A percentile compares a stretch with the other conserved stretches of the same genome.
Evolutionary conservation across 2,329 filamentous ascomycete genomes (phyloP).

Genomic region (Orbilia oligospora): DNA sequence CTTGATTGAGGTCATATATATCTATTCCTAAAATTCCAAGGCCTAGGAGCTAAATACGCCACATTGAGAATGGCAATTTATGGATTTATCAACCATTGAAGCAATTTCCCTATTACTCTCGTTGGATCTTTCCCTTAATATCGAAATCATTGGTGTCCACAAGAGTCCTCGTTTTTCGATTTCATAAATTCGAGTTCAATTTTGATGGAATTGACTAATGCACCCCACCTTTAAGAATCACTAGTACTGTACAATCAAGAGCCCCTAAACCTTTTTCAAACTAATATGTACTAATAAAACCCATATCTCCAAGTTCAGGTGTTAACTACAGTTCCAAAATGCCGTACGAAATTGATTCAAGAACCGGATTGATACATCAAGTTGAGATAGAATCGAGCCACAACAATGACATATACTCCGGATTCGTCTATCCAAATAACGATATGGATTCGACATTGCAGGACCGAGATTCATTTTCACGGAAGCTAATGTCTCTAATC

Average conservation of each 20-base stretch:
- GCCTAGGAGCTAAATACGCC: background rate
- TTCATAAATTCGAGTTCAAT: no score
- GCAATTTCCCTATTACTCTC: background rate
- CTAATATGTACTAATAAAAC: no score
- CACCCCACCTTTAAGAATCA: no score
- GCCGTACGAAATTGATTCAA: constrained; percentile 2
- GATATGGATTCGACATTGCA: background rate
- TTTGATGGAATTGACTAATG: no score
- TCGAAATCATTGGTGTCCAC: no score
- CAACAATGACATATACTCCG: background rate
- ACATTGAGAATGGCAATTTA: background rate
- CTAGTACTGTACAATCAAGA: no score
- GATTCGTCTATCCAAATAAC: background rate
- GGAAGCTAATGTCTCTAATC: background rate
- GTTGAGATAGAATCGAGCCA: no score
- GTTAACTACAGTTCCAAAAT: background rate
- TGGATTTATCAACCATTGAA: background rate
- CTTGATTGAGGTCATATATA: background rate
- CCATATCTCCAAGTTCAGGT: background rate
- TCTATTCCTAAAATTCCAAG: background rate
- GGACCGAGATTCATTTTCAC: background rate
- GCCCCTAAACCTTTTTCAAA: no score
- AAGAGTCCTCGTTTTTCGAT: no score
- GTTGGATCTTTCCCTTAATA: no score
- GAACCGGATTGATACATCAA: constrained; percentile 13